Conservation (phyloP, 2,329 filamentous ascomycete species). For the Aspergillus hiratsukae region DNA sequence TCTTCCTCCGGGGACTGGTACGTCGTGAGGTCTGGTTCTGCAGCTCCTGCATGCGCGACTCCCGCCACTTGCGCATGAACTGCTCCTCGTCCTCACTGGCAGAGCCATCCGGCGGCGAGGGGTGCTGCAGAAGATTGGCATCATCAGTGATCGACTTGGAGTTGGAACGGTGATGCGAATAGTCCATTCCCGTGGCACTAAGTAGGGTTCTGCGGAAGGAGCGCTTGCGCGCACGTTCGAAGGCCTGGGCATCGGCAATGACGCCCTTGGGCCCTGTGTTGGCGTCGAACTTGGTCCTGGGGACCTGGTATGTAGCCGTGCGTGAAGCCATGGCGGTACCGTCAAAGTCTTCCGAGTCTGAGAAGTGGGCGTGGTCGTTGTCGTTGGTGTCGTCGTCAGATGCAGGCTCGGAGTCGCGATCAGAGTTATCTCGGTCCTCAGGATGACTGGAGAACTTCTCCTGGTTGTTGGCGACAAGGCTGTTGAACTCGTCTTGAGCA, state of each 20-base stretch:
- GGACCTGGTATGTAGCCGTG: slow-evolving; percentile 38
- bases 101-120: slow-evolving; percentile 17
- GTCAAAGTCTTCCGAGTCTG: slow-evolving; percentile 30
- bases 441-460: slow-evolving; percentile 37
- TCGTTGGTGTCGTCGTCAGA: slow-evolving; percentile 23
- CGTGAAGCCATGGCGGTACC: slow-evolving; percentile 32
- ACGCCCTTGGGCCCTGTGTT: slow-evolving; percentile 51
- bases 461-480: slow-evolving; percentile 36
- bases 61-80: slow-evolving; percentile 82
- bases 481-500: slow-evolving; percentile 46
- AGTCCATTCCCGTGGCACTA: slow-evolving; percentile 31
- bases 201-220: slow-evolving; percentile 44
- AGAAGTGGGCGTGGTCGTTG: slow-evolving; percentile 27
- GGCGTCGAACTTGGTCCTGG: slow-evolving; percentile 44
- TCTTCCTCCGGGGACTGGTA: slow-evolving; percentile 69
- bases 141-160: slow-evolving; percentile 19
- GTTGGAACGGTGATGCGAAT: slow-evolving; percentile 12
- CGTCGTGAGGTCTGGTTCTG: slow-evolving; percentile 61
- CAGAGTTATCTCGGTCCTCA: slow-evolving; percentile 37
- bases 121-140: slow-evolving; percentile 22
- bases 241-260: slow-evolving; percentile 48
- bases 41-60: slow-evolving; percentile 74
- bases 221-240: slow-evolving; percentile 45
- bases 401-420: slow-evolving; percentile 22
- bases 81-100: slow-evolving; percentile 65